Percentiles rank a stretch among this genome's conserved stretches.
phyloP scores from a whole-genome alignment of 2,329 filamentous ascomycete genomes.

The Exophiala phaeomuriformis region DNA sequence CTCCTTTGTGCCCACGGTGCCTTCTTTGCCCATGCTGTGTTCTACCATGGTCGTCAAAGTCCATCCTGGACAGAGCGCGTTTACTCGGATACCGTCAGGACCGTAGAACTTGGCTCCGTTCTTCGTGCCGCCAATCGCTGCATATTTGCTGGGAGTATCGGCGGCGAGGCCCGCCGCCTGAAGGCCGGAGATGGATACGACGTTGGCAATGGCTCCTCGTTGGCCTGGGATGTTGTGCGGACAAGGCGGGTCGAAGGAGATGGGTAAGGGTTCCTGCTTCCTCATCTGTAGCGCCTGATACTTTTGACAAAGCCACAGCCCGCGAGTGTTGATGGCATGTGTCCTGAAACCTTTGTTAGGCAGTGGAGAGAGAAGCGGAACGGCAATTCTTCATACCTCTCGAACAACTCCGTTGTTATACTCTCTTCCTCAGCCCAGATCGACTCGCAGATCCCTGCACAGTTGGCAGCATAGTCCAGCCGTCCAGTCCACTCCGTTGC shows the following conservation, averaged over 20 bases:
- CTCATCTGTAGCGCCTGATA: conserved; percentile 20
- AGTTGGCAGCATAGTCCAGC: conserved; percentile 21
- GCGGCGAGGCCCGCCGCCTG: conserved; percentile 16
- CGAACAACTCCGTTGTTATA: conserved; percentile 17
- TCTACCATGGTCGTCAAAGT: conserved; percentile 21
- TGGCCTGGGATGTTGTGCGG: conserved; percentile 14
- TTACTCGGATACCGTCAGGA: conserved; percentile 19
- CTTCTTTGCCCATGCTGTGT: conserved; percentile 18
- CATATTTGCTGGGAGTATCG: conserved; percentile 19
- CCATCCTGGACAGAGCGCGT: conserved; percentile 21
- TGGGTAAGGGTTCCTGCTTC: conserved; percentile 11
- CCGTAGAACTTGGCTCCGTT: conserved; percentile 21
- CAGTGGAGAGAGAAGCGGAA: neutral
- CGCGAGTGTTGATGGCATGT: conserved; percentile 17
- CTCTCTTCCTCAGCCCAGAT: conserved; percentile 18
- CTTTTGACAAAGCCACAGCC: conserved; percentile 20
- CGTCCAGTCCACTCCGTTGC: conserved; percentile 15
- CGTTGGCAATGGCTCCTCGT: conserved; percentile 19
- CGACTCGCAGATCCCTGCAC: conserved; percentile 19
- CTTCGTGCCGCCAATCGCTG: conserved; percentile 17
- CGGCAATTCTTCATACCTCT: conserved; percentile 7
- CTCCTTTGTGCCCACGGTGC: conserved; percentile 17
- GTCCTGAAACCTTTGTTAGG: conserved; percentile 4
- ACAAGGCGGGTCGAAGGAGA: conserved; percentile 8
- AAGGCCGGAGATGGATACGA: conserved; percentile 17